A percentile compares a stretch with the other conserved stretches of the same genome.
phyloP scores from a whole-genome alignment of 2,329 filamentous ascomycete genomes.

The Colletotrichum gloeosporioides region DNA sequence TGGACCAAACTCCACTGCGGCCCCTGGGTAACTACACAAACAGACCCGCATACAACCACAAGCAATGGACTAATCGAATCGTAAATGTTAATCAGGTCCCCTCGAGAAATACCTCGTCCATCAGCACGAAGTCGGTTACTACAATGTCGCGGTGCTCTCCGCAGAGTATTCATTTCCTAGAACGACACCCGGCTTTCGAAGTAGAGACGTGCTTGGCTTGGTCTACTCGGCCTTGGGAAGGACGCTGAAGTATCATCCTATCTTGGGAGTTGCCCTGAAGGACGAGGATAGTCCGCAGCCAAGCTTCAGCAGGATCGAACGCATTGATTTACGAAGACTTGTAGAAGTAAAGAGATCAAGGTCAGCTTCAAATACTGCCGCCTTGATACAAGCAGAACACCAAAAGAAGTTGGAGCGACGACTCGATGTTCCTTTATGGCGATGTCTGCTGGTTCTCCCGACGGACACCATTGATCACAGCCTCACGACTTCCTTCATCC shows the following conservation, averaged over 20 bases:
- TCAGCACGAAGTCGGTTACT: background rate
- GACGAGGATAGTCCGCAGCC: background rate
- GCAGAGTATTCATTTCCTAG: background rate
- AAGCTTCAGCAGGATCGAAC: background rate
- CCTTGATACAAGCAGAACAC: background rate
- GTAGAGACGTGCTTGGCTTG: background rate
- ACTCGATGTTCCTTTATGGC: background rate
- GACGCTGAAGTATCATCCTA: background rate
- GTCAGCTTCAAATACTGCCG: background rate
- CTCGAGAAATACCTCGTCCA: background rate
- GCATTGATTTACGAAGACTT: background rate
- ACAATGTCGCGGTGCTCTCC: background rate
- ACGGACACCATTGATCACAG: background rate
- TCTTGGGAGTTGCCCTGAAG: background rate
- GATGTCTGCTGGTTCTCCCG: background rate
- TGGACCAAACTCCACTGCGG: background rate
- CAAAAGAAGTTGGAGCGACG: background rate
- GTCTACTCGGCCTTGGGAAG: background rate
- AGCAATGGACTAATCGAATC: background rate
- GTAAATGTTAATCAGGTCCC: background rate
- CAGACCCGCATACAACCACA: background rate
- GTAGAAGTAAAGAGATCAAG: background rate
- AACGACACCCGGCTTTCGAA: background rate
- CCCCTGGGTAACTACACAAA: background rate
- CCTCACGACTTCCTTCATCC: background rate